phyloP scores from a whole-genome alignment of 1,284 basidiomycete genomes.

The Puccinia brachypodii region DNA sequence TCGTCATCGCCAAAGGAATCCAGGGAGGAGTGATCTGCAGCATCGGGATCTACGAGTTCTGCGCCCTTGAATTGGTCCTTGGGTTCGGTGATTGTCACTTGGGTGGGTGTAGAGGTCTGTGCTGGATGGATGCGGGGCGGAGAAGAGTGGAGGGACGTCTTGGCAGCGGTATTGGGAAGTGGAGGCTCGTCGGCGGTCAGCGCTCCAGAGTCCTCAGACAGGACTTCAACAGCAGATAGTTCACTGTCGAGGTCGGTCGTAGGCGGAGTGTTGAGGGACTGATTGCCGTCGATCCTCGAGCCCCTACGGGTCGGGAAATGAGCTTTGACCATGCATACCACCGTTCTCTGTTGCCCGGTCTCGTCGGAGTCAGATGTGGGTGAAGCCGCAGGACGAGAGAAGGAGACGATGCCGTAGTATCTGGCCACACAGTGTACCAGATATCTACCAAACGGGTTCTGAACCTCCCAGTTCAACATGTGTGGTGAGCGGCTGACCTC shows the following conservation, averaged over 20 bases:
- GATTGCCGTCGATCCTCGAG: conserved; percentile 12
- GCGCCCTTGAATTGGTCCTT: not conserved
- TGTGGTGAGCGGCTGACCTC: conserved; percentile 49
- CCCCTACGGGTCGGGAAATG: conserved; percentile 25
- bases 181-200: conserved; percentile 24
- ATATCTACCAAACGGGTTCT: conserved; percentile 49
- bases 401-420: conserved; percentile 51
- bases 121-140: not conserved
- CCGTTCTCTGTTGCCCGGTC: not conserved
- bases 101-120: not conserved
- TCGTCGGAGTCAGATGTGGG: not conserved
- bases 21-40: conserved; percentile 16
- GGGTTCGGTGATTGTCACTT: not conserved
- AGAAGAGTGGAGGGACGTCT: not conserved
- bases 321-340: conserved; percentile 38
- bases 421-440: conserved; percentile 50
- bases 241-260: conserved; percentile 38
- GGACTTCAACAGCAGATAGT: conserved; percentile 3
- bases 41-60: not conserved
- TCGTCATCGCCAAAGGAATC: not conserved
- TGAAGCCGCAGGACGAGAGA: conserved; percentile 13
- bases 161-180: not conserved
- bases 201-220: conserved; percentile 11
- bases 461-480: conserved; percentile 49
- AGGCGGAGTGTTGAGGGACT: conserved; percentile 37